phyloP scores from a whole-genome alignment of 176 grass and related monocot genomes.

The Musa troglodytarum region DNA sequence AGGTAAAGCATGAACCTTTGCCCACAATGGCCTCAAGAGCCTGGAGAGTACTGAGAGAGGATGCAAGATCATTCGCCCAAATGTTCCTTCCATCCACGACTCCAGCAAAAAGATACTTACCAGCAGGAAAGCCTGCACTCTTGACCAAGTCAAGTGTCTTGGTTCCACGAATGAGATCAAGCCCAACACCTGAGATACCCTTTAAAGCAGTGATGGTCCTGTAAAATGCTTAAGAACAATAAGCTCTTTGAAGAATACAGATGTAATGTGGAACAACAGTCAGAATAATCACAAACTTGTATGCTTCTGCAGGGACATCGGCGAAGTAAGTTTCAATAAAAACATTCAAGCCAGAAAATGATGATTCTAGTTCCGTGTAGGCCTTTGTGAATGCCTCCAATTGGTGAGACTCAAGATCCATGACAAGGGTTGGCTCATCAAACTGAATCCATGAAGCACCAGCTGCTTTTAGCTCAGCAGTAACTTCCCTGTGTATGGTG shows the following conservation, averaged over 20 bases:
- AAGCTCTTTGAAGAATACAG: not conserved
- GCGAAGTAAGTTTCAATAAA: constrained; percentile 88
- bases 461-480: constrained; percentile 76
- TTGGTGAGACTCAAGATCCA: constrained; percentile 65
- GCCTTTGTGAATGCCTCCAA: constrained; percentile 69
- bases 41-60: constrained; percentile 61
- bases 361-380: constrained; percentile 58
- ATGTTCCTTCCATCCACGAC: constrained; percentile 95
- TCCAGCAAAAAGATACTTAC: constrained; percentile 88
- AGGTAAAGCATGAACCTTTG: constrained; percentile 39
- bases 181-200: constrained; percentile 65
- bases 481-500: constrained; percentile 46
- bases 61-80: constrained; percentile 81
- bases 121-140: constrained; percentile 52
- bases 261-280: not conserved
- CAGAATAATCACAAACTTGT: constrained; percentile 32
- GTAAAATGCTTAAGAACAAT: constrained; percentile 8
- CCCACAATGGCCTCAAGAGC: constrained; percentile 64
- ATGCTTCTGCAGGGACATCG: constrained; percentile 70
- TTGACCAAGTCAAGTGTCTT: constrained; percentile 78
- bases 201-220: constrained; percentile 75
- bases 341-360: constrained; percentile 65
- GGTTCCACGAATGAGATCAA: constrained; percentile 87
- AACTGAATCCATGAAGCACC: constrained; percentile 93
- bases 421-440: constrained; percentile 84